phyloP scores from a whole-genome alignment of 305 asterid species.

The Ajuga reptans region DNA sequence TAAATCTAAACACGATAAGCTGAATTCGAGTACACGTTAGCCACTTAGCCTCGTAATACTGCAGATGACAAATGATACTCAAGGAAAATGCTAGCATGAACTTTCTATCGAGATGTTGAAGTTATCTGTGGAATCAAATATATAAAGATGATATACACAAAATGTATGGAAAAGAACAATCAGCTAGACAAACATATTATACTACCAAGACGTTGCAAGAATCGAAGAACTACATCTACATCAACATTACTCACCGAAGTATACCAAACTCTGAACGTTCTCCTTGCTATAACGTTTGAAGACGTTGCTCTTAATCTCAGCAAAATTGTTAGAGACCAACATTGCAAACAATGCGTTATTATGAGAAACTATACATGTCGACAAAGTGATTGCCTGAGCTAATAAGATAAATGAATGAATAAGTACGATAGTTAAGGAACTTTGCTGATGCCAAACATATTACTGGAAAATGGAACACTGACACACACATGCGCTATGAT shows the following conservation, averaged over 20 bases:
- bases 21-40: not conserved
- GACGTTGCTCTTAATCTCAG: slow-evolving; percentile 94
- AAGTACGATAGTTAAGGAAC: slow-evolving; percentile 73
- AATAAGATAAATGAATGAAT: slow-evolving; percentile 86
- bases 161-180: slow-evolving; percentile 4
- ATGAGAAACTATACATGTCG: slow-evolving; percentile 97
- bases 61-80: not conserved
- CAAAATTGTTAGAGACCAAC: slow-evolving; percentile 95
- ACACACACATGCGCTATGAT: not conserved
- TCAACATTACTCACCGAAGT: slow-evolving; percentile 59
- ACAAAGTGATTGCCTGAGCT: slow-evolving; percentile 95
- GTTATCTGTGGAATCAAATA: not conserved
- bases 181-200: not conserved
- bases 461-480: not conserved
- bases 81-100: not conserved
- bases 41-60: not conserved
- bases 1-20: slow-evolving; percentile 1
- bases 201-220: slow-evolving; percentile 5
- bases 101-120: not conserved
- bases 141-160: not conserved
- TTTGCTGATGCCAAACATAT: slow-evolving; percentile 4
- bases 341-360: slow-evolving; percentile 88
- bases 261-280: slow-evolving; percentile 78
- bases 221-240: slow-evolving; percentile 10
- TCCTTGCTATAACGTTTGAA: slow-evolving; percentile 94